Percentiles rank a stretch among this genome's conserved stretches.
These are phyloP conservation scores for Sphagnum contortum DNA, from an alignment of 225 moss, liverwort and hornwort species.

Conservation along the genomic window DNA sequence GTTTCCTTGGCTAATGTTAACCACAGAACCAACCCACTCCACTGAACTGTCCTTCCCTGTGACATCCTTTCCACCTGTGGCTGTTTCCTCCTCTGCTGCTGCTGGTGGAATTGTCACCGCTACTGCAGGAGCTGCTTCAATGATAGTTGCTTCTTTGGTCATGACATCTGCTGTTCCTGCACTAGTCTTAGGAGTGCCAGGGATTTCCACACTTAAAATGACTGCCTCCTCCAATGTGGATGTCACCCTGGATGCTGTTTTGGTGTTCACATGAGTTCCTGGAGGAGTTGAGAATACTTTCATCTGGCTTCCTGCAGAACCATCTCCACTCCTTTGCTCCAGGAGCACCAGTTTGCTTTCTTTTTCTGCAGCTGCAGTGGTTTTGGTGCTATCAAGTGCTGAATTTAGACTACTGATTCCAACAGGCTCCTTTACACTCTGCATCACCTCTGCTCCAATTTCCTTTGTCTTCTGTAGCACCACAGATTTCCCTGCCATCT, in stretches of 20 bases:
- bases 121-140: neutral
- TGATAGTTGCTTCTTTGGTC: too few species aligned
- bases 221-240: neutral
- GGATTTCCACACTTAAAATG: too few species aligned
- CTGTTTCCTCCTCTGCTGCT: constrained; percentile 2
- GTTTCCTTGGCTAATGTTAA: constrained; percentile 24
- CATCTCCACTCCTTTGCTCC: neutral
- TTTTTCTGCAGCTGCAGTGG: neutral
- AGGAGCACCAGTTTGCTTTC: neutral
- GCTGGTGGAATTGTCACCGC: neutral
- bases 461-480: constrained; percentile 11
- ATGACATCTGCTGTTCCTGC: too few species aligned
- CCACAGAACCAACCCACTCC: constrained; percentile 46
- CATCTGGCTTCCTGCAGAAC: too few species aligned
- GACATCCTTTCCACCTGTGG: neutral
- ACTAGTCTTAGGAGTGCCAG: too few species aligned
- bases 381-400: neutral
- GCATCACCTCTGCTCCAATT: constrained; percentile 5
- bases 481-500: constrained; percentile 18
- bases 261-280: neutral
- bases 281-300: too few species aligned
- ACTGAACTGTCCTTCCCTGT: constrained; percentile 13
- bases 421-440: constrained; percentile 1
- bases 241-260: neutral
- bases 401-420: neutral